Percentiles rank a stretch among this genome's conserved stretches.
Evolutionary conservation across 1,284 basidiomycete genomes (phyloP).

Genomic region (Ganoderma leucocontextum): DNA sequence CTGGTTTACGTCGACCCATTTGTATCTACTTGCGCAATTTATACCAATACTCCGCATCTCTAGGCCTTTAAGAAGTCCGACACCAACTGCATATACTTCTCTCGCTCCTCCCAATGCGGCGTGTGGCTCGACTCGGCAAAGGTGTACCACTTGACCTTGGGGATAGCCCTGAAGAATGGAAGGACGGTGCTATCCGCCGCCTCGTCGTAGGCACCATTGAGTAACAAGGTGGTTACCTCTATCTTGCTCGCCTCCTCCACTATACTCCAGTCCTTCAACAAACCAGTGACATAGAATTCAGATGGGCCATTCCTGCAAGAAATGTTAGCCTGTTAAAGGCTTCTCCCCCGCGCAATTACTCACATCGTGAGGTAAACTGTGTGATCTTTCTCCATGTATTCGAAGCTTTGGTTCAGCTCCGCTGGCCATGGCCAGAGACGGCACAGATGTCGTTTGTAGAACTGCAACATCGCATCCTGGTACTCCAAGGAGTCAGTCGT

Average conservation of each 20-base stretch:
- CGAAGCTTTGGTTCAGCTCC: conserved; percentile 39
- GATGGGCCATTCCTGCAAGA: conserved; percentile 57
- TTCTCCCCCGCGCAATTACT: conserved; percentile 28
- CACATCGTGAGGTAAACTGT: conserved; percentile 60
- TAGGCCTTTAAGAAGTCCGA: conserved; percentile 31
- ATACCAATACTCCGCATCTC: not conserved
- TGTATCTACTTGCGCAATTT: conserved; percentile 9
- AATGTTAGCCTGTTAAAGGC: not conserved
- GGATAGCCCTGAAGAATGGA: conserved; percentile 55
- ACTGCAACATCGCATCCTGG: conserved; percentile 51
- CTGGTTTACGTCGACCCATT: not conserved
- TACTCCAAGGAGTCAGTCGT: conserved; percentile 57
- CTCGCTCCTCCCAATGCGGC: conserved; percentile 41
- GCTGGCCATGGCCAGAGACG: conserved; percentile 54
- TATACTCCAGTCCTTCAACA: conserved; percentile 58
- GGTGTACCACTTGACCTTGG: conserved; percentile 43
- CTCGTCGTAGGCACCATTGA: conserved; percentile 60
- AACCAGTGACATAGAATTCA: conserved; percentile 57
- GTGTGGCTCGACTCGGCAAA: conserved; percentile 41
- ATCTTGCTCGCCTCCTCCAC: conserved; percentile 54
- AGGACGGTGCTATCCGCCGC: conserved; percentile 53
- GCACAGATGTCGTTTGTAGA: conserved; percentile 55
- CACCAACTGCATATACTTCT: conserved; percentile 36
- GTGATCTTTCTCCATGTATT: conserved; percentile 48
- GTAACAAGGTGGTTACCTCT: conserved; percentile 55